phyloP scores from a whole-genome alignment of 257 asterid genomes.

The Nicotiana otophora region DNA sequence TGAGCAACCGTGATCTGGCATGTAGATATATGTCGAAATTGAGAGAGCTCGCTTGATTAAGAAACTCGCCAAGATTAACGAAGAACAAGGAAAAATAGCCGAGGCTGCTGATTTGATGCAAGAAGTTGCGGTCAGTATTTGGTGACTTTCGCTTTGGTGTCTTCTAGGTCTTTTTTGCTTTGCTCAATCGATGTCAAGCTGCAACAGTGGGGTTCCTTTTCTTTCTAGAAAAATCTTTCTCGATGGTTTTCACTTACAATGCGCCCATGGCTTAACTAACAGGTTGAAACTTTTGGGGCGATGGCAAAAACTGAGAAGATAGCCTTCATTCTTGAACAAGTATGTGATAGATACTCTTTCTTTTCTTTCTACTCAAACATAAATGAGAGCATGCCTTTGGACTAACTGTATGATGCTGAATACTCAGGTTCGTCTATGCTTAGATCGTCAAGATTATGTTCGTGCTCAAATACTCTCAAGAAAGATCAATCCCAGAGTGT shows the following conservation, averaged over 20 bases:
- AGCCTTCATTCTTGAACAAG: slow-evolving; percentile 96
- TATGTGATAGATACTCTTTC: slow-evolving; percentile 26
- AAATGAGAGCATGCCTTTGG: background rate
- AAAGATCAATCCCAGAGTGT: slow-evolving; percentile 90
- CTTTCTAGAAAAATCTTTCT: background rate
- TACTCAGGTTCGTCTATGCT: slow-evolving; percentile 84
- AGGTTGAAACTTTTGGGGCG: slow-evolving; percentile 98
- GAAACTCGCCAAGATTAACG: slow-evolving; percentile 89
- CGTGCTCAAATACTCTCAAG: slow-evolving; percentile 98
- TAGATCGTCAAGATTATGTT: slow-evolving; percentile 88
- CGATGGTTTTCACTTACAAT: background rate
- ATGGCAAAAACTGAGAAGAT: slow-evolving; percentile 99
- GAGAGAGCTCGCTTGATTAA: slow-evolving; percentile 94
- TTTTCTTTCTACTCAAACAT: slow-evolving; percentile 9
- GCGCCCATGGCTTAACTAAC: slow-evolving; percentile 4
- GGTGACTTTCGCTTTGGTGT: background rate
- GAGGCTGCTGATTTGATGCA: slow-evolving; percentile 99
- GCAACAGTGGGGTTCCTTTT: background rate
- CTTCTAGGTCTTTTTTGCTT: background rate
- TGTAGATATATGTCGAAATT: slow-evolving; percentile 93
- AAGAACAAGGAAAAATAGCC: slow-evolving; percentile 80
- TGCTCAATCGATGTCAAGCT: background rate
- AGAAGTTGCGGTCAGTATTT: slow-evolving; percentile 87
- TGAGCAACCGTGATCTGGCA: background rate
- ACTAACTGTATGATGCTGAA: background rate